Percentiles rank a stretch among this genome's conserved stretches.
Conservation (phyloP, 2,329 filamentous ascomycete species). For the Neonectria neomacrospora region DNA sequence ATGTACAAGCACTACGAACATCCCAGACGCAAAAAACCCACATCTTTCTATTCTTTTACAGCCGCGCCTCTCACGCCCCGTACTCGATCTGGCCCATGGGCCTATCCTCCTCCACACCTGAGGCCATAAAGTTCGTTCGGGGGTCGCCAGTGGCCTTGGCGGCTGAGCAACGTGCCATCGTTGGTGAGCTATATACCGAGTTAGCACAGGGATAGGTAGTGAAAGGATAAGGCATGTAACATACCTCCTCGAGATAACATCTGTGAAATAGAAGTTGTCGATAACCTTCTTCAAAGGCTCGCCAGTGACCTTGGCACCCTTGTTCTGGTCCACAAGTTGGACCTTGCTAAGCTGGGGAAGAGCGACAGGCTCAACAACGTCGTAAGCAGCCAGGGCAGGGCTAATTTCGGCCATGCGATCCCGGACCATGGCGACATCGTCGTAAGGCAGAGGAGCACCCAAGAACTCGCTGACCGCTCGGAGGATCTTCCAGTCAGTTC, state of each 20-base stretch:
- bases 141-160: conserved; percentile 86
- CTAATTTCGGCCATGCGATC: conserved; percentile 97
- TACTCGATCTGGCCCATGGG: conserved; percentile 71
- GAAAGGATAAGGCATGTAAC: conserved; percentile 48
- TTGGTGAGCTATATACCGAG: conserved; percentile 78
- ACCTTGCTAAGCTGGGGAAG: conserved; percentile 85
- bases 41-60: conserved; percentile 53
- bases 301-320: conserved; percentile 80
- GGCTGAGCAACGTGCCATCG: conserved; percentile 97
- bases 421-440: conserved; percentile 87
- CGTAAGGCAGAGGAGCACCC: conserved; percentile 86
- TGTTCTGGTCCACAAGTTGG: conserved; percentile 96
- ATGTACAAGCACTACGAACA: conserved; percentile 53
- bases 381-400: conserved; percentile 88
- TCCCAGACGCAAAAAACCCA: conserved; percentile 45
- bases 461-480: conserved; percentile 93
- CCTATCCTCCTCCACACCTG: conserved; percentile 72
- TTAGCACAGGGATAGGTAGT: conserved; percentile 37
- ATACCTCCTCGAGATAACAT: conserved; percentile 94
- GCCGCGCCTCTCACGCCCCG: conserved; percentile 57
- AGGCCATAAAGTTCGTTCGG: conserved; percentile 82
- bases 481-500: conserved; percentile 99
- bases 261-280: conserved; percentile 98
- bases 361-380: conserved; percentile 85
- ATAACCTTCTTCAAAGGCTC: conserved; percentile 84